Evolutionary conservation across 768 basidiomycete species (phyloP).

Genomic region (Hortiboletus flavorubellus): DNA sequence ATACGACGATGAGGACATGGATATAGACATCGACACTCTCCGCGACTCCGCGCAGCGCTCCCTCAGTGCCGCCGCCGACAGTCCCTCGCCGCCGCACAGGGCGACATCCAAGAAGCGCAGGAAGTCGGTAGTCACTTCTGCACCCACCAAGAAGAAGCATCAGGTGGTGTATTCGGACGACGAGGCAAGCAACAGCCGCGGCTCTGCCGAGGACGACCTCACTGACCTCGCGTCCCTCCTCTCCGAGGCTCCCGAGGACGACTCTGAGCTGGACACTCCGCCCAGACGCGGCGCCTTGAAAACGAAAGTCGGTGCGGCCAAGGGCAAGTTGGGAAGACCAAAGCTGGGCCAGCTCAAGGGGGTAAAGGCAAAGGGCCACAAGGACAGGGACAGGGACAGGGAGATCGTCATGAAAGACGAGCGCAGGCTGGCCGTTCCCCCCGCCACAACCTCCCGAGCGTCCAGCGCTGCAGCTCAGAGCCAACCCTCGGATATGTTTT

Average conservation of each 20-base stretch:
- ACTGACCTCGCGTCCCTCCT: constrained; percentile 14
- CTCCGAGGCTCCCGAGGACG: constrained; percentile 28
- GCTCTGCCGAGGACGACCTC: constrained; percentile 25
- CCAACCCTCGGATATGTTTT: constrained; percentile 25
- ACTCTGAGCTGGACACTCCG: constrained; percentile 21
- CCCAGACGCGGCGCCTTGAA: constrained; percentile 23
- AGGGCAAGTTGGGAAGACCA: constrained; percentile 27
- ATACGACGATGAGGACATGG: constrained; percentile 18
- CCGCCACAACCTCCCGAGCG: constrained; percentile 19
- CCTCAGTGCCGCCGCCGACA: constrained; percentile 12
- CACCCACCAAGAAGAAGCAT: constrained; percentile 18
- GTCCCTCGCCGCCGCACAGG: constrained; percentile 8
- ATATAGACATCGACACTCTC: constrained; percentile 39
- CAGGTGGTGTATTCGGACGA: constrained; percentile 29
- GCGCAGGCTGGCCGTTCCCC: constrained; percentile 29
- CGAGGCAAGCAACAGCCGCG: constrained; percentile 25
- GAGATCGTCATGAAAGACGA: constrained; percentile 42
- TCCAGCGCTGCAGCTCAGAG: constrained; percentile 34
- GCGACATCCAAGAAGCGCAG: constrained; percentile 11
- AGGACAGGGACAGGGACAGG: constrained; percentile 28
- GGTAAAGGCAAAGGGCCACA: constrained; percentile 30
- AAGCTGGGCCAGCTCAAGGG: constrained; percentile 14
- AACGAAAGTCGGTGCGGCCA: constrained; percentile 20
- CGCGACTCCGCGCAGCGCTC: constrained; percentile 19
- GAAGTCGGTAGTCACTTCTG: constrained; percentile 12